A percentile compares a stretch with the other conserved stretches of the same genome.
These are phyloP conservation scores for Metschnikowia drakensbergensis DNA, from an alignment of 805 yeast species.

Conservation along the genomic window DNA sequence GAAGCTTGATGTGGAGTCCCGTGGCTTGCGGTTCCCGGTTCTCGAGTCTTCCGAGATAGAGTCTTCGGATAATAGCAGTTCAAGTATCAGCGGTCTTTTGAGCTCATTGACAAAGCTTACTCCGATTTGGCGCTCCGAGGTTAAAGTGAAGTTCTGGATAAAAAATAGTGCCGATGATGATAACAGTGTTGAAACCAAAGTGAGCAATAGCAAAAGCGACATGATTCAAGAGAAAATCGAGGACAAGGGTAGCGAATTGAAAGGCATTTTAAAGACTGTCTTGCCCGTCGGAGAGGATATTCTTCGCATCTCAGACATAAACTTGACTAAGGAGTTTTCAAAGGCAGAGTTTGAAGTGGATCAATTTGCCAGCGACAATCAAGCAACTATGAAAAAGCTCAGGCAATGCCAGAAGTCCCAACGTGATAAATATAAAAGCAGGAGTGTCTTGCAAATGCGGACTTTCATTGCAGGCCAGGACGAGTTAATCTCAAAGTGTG, in stretches of 20 bases:
- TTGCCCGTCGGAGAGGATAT: not conserved
- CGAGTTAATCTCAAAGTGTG: not conserved
- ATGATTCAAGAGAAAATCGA: not conserved
- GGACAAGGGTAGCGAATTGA: not conserved
- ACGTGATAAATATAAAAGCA: not conserved
- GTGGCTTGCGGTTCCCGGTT: not conserved
- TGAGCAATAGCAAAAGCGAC: not conserved
- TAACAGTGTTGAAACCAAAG: not conserved
- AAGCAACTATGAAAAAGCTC: not conserved
- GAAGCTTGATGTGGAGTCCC: not conserved
- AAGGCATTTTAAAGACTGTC: not conserved
- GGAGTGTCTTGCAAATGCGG: not conserved
- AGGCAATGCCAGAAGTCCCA: not conserved
- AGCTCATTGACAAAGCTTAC: not conserved
- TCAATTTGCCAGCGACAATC: not conserved
- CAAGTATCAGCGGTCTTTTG: not conserved
- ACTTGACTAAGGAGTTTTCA: not conserved
- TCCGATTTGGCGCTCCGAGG: not conserved
- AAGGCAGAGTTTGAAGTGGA: not conserved
- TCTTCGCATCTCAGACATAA: not conserved
- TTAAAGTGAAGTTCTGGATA: not conserved
- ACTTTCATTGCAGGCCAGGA: not conserved
- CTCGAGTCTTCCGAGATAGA: not conserved
- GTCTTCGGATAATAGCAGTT: not conserved
- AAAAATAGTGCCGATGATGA: not conserved